Evolutionary conservation across 129 eudicot genomes (phyloP).

Genomic region (Glebionis coronaria): DNA sequence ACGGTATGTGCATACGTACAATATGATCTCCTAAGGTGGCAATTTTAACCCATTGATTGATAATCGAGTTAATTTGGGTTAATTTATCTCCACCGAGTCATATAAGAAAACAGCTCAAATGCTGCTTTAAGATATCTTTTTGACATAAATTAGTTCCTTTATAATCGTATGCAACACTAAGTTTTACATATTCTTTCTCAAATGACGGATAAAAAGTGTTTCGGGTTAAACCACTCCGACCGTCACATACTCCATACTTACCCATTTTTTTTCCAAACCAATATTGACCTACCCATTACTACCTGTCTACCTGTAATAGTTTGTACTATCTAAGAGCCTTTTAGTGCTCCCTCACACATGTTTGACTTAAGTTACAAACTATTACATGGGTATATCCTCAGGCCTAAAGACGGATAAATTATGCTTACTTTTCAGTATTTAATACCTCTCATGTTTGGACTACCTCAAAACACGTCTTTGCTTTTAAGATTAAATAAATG

Average conservation of each 20-base stretch:
- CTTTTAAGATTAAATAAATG: neutral
- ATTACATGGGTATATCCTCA: neutral
- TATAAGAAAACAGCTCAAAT: too few species aligned
- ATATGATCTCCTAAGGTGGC: neutral
- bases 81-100: neutral
- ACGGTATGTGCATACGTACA: conserved; percentile 46
- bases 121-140: too few species aligned
- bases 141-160: too few species aligned
- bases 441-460: neutral
- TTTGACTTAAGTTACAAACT: neutral
- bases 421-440: neutral
- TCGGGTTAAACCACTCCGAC: neutral
- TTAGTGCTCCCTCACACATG: neutral
- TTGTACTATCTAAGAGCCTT: neutral
- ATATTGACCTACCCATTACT: neutral
- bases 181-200: neutral
- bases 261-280: neutral
- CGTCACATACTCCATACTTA: neutral
- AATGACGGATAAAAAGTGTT: neutral
- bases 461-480: neutral
- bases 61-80: neutral
- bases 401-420: neutral
- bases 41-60: neutral
- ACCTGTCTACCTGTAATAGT: neutral
- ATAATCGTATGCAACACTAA: neutral